A percentile compares a stretch with the other conserved stretches of the same genome.
Evolutionary conservation across 2,329 filamentous ascomycete genomes (phyloP).

Genomic region (Penicillium sp.): DNA sequence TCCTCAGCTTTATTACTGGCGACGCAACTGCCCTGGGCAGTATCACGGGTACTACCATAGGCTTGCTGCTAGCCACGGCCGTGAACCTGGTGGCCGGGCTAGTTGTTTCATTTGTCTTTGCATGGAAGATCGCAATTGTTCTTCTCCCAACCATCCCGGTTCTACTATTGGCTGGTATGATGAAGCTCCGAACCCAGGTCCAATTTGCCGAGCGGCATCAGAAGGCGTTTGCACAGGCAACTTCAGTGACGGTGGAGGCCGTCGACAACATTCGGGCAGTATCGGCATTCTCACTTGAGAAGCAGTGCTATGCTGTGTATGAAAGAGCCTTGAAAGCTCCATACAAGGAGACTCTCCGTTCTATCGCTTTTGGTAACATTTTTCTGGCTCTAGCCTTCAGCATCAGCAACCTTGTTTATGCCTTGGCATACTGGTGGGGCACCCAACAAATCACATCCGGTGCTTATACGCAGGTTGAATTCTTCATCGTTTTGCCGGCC

Average conservation of each 20-base stretch:
- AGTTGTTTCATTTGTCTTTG: constrained; percentile 69
- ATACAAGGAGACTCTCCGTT: constrained; percentile 51
- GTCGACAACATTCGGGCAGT: constrained; percentile 57
- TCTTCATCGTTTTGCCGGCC: constrained; percentile 73
- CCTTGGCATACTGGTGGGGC: constrained; percentile 80
- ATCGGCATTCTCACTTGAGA: constrained; percentile 55
- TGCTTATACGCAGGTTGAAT: constrained; percentile 66
- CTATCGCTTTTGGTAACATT: constrained; percentile 50
- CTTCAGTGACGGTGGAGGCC: constrained; percentile 57
- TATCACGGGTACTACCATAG: constrained; percentile 71
- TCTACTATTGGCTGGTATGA: constrained; percentile 68
- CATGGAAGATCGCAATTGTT: constrained; percentile 77
- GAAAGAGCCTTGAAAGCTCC: constrained; percentile 50
- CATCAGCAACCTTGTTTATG: constrained; percentile 68
- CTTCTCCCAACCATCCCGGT: constrained; percentile 71
- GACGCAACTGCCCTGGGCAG: constrained; percentile 70
- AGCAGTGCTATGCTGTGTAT: constrained; percentile 52
- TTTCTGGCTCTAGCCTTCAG: constrained; percentile 49
- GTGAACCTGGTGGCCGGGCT: constrained; percentile 71
- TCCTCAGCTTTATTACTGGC: constrained; percentile 70
- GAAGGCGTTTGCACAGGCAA: constrained; percentile 55
- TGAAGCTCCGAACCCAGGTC: constrained; percentile 66
- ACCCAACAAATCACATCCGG: constrained; percentile 69
- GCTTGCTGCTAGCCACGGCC: constrained; percentile 68
- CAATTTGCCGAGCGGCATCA: constrained; percentile 60